Evolutionary conservation across 169 alveolate species (phyloP), one percentile per base, ranked within the genome.

Genomic region (Plasmodium vivax): DNA sequence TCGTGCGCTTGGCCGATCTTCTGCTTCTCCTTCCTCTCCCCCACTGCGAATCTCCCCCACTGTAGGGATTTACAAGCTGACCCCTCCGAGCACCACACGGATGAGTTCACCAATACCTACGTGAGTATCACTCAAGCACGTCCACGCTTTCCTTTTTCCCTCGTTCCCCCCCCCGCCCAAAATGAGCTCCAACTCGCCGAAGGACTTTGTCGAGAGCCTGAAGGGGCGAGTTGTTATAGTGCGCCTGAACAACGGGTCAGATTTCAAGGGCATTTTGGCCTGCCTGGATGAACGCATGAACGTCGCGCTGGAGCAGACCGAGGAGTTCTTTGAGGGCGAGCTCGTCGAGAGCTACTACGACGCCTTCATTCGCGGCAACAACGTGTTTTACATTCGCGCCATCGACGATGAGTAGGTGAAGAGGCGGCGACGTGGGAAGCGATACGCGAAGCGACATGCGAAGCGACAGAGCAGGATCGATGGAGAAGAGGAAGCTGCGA

Each of bases 251-350:
- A 95, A 96, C 34, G 98, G 97, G 36, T 47, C 96, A 16, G 93
- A 95, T 32, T 96, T 92, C 83, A 94, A 82, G 87, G 98, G 98
- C 0, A 91, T 96, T 23, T 77, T 97, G 36, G 97, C 98, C 3
- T 95, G 98, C 58, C 85, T 97, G 83, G 98, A 97, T 95, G 98
- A 97, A 75, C 95, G 98, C 12, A 97, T 97, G 98, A 97, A 97
- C 73, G 95, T 97, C 68, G 98, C 98, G 2, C 94, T 97, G 96
- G 98, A 96, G 80, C 95, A 97, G 62, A 97, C 98, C 2, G 96
- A 96, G 77, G 98, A 97, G 87, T 97, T 94, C 58, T 92, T 77
- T 43, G 97, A 97, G 47, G 98, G 98, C 6, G 96, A 83, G 81
- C 68, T 96, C 38, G 96, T 97, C 32, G 97, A 93, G 80, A 93